A percentile compares a stretch with the other conserved stretches of the same genome.
These are phyloP conservation scores for Clarireedia hainanense DNA, from an alignment of 2,329 filamentous ascomycete species.

Conservation along the genomic window DNA sequence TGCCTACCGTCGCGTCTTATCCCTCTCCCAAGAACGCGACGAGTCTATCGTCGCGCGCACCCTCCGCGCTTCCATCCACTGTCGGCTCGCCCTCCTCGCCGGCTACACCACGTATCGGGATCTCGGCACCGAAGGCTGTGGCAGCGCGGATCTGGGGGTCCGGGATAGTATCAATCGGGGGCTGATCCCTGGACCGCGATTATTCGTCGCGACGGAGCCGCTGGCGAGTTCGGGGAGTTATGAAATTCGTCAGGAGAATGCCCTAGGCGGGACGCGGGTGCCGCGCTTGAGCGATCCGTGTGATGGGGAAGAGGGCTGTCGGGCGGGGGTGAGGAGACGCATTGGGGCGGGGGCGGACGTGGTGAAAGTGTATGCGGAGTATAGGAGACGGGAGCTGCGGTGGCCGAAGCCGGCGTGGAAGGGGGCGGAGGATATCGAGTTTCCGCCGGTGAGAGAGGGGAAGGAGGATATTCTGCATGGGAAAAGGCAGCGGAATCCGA, in stretches of 20 bases:
- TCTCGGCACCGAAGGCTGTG: not conserved
- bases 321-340: not conserved
- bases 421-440: not conserved
- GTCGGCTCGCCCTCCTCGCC: not conserved
- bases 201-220: not conserved
- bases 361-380: not conserved
- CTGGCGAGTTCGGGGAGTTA: not conserved
- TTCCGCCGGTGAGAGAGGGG: not conserved
- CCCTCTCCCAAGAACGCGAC: not conserved
- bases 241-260: not conserved
- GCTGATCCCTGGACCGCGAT: not conserved
- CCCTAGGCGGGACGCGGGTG: not conserved
- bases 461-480: not conserved
- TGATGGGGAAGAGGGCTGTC: not conserved
- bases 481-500: not conserved
- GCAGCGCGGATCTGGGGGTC: not conserved
- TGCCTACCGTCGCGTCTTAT: not conserved
- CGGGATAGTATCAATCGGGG: not conserved
- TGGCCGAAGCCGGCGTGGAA: not conserved
- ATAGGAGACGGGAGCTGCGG: not conserved
- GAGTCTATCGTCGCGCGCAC: not conserved
- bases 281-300: not conserved
- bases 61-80: not conserved
- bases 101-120: not conserved
- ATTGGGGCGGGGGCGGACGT: not conserved